Conservation (phyloP, 139 green algal genomes). For the Limnomonas spitsbergensis region DNA sequence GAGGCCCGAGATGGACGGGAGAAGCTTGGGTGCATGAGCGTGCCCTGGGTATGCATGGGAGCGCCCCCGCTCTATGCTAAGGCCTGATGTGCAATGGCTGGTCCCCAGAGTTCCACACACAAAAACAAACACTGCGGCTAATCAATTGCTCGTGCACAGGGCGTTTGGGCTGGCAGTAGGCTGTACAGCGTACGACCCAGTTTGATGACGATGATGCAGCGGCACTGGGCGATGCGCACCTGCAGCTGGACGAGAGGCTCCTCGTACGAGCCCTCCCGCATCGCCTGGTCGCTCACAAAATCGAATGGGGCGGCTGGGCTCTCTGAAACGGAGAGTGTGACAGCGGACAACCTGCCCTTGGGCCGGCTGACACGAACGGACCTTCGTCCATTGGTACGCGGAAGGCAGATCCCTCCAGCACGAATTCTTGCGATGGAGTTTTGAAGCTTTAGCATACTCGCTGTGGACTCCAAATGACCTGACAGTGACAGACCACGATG, state of each 20-base stretch:
- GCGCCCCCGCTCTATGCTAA: no score
- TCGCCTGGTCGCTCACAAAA: constrained; percentile 43
- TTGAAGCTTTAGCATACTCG: background rate
- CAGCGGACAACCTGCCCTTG: background rate
- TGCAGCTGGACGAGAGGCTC: constrained; percentile 56
- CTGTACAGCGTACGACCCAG: no score
- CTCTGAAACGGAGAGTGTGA: no score
- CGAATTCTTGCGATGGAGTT: background rate
- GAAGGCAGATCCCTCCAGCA: background rate
- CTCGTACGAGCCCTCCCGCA: constrained; percentile 64
- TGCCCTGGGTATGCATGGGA: background rate
- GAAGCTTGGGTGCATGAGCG: background rate
- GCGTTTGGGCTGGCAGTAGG: no score
- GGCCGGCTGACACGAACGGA: background rate
- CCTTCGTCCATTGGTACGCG: background rate
- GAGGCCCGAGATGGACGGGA: no score
- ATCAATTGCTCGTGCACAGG: no score
- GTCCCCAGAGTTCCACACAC: no score
- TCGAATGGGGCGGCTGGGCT: background rate
- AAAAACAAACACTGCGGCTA: no score
- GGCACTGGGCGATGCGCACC: no score
- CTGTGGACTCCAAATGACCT: background rate
- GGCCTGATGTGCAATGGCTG: no score
- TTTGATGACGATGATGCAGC: no score
- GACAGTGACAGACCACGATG: no score